phyloP scores from a whole-genome alignment of 352 stramenopile species.

The Phytopythium montanum region DNA sequence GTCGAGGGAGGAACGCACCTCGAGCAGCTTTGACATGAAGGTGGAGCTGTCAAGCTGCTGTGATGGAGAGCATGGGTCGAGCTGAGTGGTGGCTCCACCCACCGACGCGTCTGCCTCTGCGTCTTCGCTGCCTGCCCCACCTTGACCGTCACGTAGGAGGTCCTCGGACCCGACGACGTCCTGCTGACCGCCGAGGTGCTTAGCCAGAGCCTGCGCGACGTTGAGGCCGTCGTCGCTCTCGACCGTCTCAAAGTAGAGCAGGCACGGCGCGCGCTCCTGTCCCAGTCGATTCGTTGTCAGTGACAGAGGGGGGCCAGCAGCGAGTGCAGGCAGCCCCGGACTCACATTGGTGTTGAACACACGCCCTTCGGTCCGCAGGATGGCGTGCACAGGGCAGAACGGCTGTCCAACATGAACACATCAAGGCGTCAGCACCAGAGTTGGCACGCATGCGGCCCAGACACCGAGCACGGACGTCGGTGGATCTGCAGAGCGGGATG shows the following conservation, averaged over 20 bases:
- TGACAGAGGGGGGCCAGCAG: background rate
- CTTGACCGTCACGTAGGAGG: constrained; percentile 2
- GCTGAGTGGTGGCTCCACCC: background rate
- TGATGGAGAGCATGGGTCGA: constrained; percentile 2
- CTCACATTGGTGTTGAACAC: constrained; percentile 80
- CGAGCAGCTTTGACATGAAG: constrained; percentile 25
- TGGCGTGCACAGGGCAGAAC: constrained; percentile 57
- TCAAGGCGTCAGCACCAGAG: background rate
- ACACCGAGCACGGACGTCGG: constrained; percentile 36
- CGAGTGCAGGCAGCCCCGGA: background rate
- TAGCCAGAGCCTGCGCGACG: constrained; percentile 64
- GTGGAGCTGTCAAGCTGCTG: constrained; percentile 8
- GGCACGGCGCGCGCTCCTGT: constrained; percentile 69
- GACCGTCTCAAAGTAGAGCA: constrained; percentile 71
- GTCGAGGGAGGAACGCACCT: constrained; percentile 8
- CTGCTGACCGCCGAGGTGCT: constrained; percentile 50
- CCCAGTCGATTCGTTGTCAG: background rate
- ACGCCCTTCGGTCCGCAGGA: constrained; percentile 60
- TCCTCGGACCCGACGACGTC: constrained; percentile 1
- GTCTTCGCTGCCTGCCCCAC: constrained; percentile 5
- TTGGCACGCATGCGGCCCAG: background rate
- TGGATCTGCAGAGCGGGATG: constrained; percentile 78
- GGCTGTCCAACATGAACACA: constrained; percentile 17
- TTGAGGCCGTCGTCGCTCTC: constrained; percentile 38
- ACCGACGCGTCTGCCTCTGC: background rate